A percentile compares a stretch with the other conserved stretches of the same genome.
phyloP scores from a whole-genome alignment of 257 asterid species.

The Plantago ovata region DNA sequence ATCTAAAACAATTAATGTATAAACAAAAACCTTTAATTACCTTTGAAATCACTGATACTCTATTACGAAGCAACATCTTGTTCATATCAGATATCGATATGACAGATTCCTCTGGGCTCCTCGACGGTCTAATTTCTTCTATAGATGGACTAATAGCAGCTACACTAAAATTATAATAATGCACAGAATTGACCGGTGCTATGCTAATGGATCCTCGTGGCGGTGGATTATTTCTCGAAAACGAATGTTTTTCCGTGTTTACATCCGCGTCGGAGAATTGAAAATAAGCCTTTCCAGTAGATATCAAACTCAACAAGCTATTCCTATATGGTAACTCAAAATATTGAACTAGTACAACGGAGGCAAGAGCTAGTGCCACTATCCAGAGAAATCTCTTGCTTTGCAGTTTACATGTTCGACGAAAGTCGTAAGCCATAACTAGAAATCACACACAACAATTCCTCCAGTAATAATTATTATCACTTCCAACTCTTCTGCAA shows the following conservation, averaged over 20 bases:
- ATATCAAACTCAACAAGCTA: constrained; percentile 28
- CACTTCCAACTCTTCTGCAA: no score
- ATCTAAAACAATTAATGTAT: not conserved
- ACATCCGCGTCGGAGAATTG: not conserved
- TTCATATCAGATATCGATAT: constrained; percentile 52
- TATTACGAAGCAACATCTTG: constrained; percentile 38
- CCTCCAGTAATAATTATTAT: no score
- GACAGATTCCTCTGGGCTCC: constrained; percentile 22
- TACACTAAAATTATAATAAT: not conserved
- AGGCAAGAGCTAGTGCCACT: constrained; percentile 36
- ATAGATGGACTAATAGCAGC: not conserved
- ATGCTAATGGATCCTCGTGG: constrained; percentile 13
- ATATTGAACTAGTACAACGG: constrained; percentile 41
- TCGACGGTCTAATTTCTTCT: not conserved
- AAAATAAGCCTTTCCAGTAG: constrained; percentile 23
- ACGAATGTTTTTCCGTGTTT: not conserved
- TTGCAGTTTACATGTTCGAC: no score
- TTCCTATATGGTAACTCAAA: constrained; percentile 49
- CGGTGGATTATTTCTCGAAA: not conserved
- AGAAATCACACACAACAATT: no score
- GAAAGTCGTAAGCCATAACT: no score
- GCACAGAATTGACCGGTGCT: constrained; percentile 8
- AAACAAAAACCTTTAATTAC: constrained; percentile 23
- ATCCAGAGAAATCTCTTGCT: constrained; percentile 37
- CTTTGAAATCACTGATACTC: constrained; percentile 34